phyloP scores from a whole-genome alignment of 1,139 yeast species.

The Blastobotrys capitulatus region DNA sequence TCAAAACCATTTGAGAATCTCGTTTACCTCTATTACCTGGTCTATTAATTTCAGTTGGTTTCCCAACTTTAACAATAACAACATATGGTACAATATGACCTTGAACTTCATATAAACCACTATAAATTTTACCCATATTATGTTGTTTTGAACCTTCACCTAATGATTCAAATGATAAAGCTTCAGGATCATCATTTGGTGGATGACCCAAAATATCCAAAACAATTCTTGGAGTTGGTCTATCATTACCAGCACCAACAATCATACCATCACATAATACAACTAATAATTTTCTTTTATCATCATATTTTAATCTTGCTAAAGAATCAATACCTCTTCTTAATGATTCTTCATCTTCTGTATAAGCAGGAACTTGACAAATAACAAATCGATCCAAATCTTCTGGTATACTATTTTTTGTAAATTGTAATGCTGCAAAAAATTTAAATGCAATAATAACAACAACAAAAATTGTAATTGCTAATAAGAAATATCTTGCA shows the following conservation, averaged over 20 bases:
- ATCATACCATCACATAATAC: constrained; percentile 42
- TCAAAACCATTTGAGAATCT: constrained; percentile 39
- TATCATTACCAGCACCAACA: constrained; percentile 41
- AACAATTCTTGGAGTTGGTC: constrained; percentile 40
- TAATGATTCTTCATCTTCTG: constrained; percentile 39
- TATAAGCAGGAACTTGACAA: constrained; percentile 41
- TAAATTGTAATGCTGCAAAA: constrained; percentile 38
- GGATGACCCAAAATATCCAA: constrained; percentile 39
- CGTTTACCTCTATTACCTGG: constrained; percentile 44
- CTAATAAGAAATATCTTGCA: constrained; percentile 39
- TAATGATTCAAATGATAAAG: constrained; percentile 35
- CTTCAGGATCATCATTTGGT: constrained; percentile 37
- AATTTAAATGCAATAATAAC: constrained; percentile 35
- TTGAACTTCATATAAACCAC: constrained; percentile 39
- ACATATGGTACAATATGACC: constrained; percentile 42
- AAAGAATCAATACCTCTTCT: constrained; percentile 41
- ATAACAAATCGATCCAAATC: constrained; percentile 38
- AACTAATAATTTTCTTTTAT: constrained; percentile 37
- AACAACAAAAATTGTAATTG: constrained; percentile 37
- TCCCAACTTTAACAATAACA: constrained; percentile 40
- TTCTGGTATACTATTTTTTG: constrained; percentile 33
- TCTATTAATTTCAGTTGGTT: constrained; percentile 37
- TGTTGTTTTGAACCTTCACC: constrained; percentile 40
- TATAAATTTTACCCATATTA: constrained; percentile 38
- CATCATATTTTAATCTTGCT: constrained; percentile 38